Evolutionary conservation across 192 early-diverging fungal species (phyloP).

Genomic region (Coemansia guatemalensis): DNA sequence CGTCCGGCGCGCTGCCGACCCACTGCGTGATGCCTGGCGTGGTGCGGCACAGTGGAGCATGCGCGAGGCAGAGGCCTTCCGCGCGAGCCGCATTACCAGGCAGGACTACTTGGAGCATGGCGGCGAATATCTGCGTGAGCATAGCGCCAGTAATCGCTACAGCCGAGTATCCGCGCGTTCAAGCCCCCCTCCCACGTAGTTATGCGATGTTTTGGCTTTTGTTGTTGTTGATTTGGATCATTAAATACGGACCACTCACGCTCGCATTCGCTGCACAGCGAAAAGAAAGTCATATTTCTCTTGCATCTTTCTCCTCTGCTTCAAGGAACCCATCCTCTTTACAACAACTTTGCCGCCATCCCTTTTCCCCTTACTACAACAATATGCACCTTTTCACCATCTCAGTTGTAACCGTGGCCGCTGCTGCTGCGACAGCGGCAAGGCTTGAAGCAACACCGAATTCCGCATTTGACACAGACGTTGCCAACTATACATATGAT

Average conservation of each 20-base stretch:
- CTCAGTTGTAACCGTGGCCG: slow-evolving; percentile 10
- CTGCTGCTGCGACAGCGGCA: slow-evolving; percentile 6
- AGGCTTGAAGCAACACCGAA: background rate
- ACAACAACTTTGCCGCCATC: background rate
- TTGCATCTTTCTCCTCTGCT: background rate
- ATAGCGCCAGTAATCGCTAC: slow-evolving; percentile 74
- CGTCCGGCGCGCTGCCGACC: slow-evolving; percentile 66
- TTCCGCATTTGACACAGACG: slow-evolving; percentile 7
- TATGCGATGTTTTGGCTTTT: background rate
- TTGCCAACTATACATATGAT: slow-evolving; percentile 17
- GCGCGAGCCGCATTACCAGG: slow-evolving; percentile 58
- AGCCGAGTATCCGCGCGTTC: slow-evolving; percentile 3
- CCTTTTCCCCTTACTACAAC: background rate
- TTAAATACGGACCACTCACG: background rate
- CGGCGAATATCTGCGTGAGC: slow-evolving; percentile 83
- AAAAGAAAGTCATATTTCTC: background rate
- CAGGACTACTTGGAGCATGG: slow-evolving; percentile 83
- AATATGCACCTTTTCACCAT: background rate
- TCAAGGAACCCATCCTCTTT: background rate
- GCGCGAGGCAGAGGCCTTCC: slow-evolving; percentile 40
- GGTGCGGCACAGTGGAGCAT: slow-evolving; percentile 77
- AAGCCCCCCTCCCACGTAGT: slow-evolving; percentile 4
- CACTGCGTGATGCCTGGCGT: slow-evolving; percentile 78
- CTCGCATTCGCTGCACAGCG: background rate
- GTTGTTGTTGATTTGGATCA: background rate